Percentiles rank a stretch among this genome's conserved stretches.
Evolutionary conservation across 371 early-diverging fungal species (phyloP).

Genomic region (Mortierella sp.): DNA sequence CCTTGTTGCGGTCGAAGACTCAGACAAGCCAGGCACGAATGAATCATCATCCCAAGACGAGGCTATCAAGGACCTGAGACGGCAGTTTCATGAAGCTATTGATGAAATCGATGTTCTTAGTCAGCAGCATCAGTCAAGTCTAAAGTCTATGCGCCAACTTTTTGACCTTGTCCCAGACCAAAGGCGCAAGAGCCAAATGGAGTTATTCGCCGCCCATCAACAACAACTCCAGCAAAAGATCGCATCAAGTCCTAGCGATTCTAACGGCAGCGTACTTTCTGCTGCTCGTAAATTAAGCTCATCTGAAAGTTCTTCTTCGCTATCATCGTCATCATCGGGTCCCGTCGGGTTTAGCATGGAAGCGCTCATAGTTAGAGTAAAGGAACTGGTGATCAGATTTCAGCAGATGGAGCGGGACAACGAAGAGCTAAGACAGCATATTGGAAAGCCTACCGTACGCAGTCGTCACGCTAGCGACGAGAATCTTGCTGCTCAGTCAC

Average conservation of each 20-base stretch:
- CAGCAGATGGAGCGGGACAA: slow-evolving; percentile 38
- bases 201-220: slow-evolving; percentile 14
- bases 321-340: background rate
- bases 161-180: slow-evolving; percentile 45
- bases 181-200: slow-evolving; percentile 35
- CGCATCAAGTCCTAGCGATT: background rate
- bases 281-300: slow-evolving; percentile 19
- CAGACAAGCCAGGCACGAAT: background rate
- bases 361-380: slow-evolving; percentile 32
- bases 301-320: slow-evolving; percentile 18
- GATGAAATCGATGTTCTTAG: slow-evolving; percentile 44
- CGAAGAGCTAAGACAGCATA: slow-evolving; percentile 14
- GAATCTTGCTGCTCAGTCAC: background rate
- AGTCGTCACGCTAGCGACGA: slow-evolving; percentile 12
- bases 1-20: slow-evolving; percentile 34
- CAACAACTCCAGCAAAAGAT: slow-evolving; percentile 36
- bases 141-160: slow-evolving; percentile 45
- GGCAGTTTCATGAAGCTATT: slow-evolving; percentile 47
- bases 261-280: background rate
- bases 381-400: slow-evolving; percentile 27
- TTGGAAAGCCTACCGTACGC: background rate
- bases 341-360: slow-evolving; percentile 48
- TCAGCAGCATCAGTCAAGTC: slow-evolving; percentile 39
- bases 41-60: slow-evolving; percentile 3
- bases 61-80: slow-evolving; percentile 18